phyloP scores from a whole-genome alignment of 176 grass and related monocot species.

The Juncus inflexus region DNA sequence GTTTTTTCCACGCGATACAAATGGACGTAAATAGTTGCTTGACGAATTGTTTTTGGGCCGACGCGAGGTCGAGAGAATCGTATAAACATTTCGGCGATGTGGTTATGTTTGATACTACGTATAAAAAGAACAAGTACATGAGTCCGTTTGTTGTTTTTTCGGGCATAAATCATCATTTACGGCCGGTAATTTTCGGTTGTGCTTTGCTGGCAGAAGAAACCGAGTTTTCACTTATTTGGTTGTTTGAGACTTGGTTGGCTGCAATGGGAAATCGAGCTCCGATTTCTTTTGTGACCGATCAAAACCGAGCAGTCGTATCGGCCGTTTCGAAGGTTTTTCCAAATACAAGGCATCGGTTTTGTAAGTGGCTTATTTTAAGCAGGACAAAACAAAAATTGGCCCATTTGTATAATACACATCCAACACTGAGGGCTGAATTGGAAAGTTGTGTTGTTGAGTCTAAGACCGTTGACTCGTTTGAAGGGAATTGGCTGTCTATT shows the following conservation, averaged over 20 bases:
- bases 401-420: slow-evolving; percentile 56
- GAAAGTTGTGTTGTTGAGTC: slow-evolving; percentile 70
- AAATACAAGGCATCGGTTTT: slow-evolving; percentile 59
- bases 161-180: slow-evolving; percentile 90
- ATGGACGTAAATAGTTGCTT: slow-evolving; percentile 65
- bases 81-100: slow-evolving; percentile 78
- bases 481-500: slow-evolving; percentile 63
- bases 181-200: slow-evolving; percentile 69
- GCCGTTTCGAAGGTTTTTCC: slow-evolving; percentile 78
- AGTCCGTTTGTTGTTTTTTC: slow-evolving; percentile 82
- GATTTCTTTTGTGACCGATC: slow-evolving; percentile 64
- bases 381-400: slow-evolving; percentile 77
- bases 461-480: slow-evolving; percentile 59
- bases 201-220: slow-evolving; percentile 78
- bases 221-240: slow-evolving; percentile 76
- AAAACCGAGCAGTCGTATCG: slow-evolving; percentile 64
- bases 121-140: slow-evolving; percentile 90
- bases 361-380: slow-evolving; percentile 81
- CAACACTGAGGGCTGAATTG: slow-evolving; percentile 56
- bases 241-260: slow-evolving; percentile 80
- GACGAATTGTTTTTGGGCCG: slow-evolving; percentile 87
- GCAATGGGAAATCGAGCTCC: slow-evolving; percentile 64
- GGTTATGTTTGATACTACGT: slow-evolving; percentile 74
- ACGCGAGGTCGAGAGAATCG: slow-evolving; percentile 54
- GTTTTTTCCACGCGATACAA: slow-evolving; percentile 79